Evolutionary conservation across 2,329 filamentous ascomycete genomes (phyloP), one percentile per base, ranked within the genome.

Genomic region (Geosmithia morbida): DNA sequence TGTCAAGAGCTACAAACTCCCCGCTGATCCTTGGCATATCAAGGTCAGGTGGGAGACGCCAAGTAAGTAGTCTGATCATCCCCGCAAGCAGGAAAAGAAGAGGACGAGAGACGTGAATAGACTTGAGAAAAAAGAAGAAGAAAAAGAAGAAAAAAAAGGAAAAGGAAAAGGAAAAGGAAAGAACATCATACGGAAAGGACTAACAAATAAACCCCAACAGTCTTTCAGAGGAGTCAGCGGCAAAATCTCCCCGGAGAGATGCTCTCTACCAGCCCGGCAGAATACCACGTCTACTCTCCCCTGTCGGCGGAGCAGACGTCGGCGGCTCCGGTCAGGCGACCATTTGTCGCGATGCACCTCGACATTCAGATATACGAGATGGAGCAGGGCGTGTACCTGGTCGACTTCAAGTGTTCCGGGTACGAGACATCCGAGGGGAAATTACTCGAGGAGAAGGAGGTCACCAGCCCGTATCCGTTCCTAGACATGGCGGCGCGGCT

Each of bases 351-450:
- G 60, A 84, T 97, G 58, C 92, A 95, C 60, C 80, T 98, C 61
- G 89, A 94, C 54, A 96, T 98, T 52, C 92, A 96, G 62, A 82
- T 96, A 46, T 96, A 96, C 65, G 84, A 88, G 59, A 88, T 97
- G 70, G 90, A 97, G 62, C 80, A 81, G 49, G 84, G 86, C 48
- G 90, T 92, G 54, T 97, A 90, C 64, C 82, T 98, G 52, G 92
- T 98, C 45, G 92, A 98, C 63, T 98, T 98, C 72, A 97, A 96
- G 62, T 97, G 90, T 62, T 89, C 92, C 14, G 92, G 92, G 18
- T 98, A 98, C 66, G 92, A 98, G 67, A 87, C 75, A 44, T 59
- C 70, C 13, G 72, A 92, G 48, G 83, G 90, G 45, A 79, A 83
- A 53, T 69, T 83, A 46, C 69, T 88, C 46, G 87, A 92, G 57